phyloP scores from a whole-genome alignment of 2,329 filamentous ascomycete species.

The Teratosphaeria pseudoeucalypti region DNA sequence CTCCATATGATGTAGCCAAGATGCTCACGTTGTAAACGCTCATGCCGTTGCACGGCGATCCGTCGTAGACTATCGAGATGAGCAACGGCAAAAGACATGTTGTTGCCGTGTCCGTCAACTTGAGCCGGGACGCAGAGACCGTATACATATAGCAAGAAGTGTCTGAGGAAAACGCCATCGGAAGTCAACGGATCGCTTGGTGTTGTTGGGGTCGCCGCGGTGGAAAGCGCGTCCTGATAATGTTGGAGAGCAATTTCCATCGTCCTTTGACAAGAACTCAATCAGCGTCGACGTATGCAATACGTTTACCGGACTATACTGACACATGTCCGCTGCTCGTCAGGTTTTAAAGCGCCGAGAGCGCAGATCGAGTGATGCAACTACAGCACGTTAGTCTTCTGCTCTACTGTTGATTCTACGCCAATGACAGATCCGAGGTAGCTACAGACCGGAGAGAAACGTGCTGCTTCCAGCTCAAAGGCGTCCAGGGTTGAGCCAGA shows the following conservation, averaged over 20 bases:
- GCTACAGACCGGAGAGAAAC: constrained; percentile 41
- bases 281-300: neutral
- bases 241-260: constrained; percentile 43
- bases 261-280: constrained; percentile 18
- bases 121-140: constrained; percentile 34
- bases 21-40: constrained; percentile 30
- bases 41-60: constrained; percentile 38
- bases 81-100: constrained; percentile 36
- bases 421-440: neutral
- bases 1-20: constrained; percentile 45
- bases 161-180: constrained; percentile 46
- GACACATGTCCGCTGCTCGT: constrained; percentile 33
- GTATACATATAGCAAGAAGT: constrained; percentile 48
- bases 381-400: constrained; percentile 20
- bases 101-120: constrained; percentile 29
- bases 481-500: constrained; percentile 16
- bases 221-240: constrained; percentile 41
- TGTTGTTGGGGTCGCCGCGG: constrained; percentile 35
- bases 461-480: constrained; percentile 31
- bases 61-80: constrained; percentile 43
- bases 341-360: constrained; percentile 44
- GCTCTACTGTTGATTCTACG: too few relatives aligned
- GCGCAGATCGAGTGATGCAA: constrained; percentile 50
- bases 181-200: constrained; percentile 41
- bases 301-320: constrained; percentile 20